Base-by-base conservation (phyloP, 1,139 yeast species). In the Hemisphaericaspora subhashii region DNA sequence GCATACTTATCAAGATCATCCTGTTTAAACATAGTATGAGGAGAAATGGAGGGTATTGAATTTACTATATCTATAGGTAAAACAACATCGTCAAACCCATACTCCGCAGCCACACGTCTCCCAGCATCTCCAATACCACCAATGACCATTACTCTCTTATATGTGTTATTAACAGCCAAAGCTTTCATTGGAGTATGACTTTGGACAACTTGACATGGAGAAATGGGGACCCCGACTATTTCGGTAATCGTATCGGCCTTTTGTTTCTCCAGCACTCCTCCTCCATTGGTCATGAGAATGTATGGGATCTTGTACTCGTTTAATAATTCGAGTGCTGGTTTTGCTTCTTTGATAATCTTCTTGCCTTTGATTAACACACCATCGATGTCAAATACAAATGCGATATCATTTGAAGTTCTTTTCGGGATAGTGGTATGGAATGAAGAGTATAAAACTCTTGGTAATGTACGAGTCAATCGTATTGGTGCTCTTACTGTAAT, bases 291-390 rank as follows among this genome's bases (percentile, higher is more conserved):
- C 57, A 92, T 68, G 34, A 92, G 60, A 16, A 89, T 80, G 68
- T 81, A 92, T 1, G 98, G 98, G 11, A 90, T 66, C n/a, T 72
- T 66, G 25, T 73, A 57, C 3, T 66, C 46, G 40, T 82, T 69
- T 37, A 92, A 69, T 18, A 78, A 59, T 28, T 70, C 65, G 20
- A 92, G 66, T 0, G 97, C 87, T 12, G 71, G 69, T 17, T 66
- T 65, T 2, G 96, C 97, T 33, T 73, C 74, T 1, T 83, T 81
- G 33, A 92, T 77, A 0, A 90, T 78, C 33, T 70, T 70, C 20
- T 77, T 68, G 13, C 98, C 96, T 42, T 94, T 77, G 14, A 92
- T 58, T 24, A 92, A 67, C n/a, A 92, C 98, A 5, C 98, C 98
- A 60, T 92, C 98, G 41, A 92, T 88, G 41, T 63, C 68, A 40